These are phyloP conservation scores for Luzula sylvatica DNA, from an alignment of 176 grass and related monocot genomes.

Conservation along the genomic window DNA sequence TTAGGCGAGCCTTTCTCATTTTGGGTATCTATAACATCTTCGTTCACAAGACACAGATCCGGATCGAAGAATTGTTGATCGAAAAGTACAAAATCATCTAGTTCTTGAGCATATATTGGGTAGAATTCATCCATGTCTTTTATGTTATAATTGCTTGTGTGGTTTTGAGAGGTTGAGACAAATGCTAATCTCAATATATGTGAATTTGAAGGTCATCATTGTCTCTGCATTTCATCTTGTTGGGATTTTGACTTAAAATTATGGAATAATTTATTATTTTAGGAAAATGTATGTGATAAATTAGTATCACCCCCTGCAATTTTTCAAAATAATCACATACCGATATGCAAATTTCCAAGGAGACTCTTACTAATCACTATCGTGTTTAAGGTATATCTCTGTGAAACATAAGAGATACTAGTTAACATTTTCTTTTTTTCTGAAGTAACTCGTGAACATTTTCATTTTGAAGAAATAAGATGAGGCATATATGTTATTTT, in stretches of 20 bases:
- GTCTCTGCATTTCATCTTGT: background rate
- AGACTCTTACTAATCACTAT: background rate
- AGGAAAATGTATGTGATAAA: background rate
- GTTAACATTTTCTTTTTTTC: no score
- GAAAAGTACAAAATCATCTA: conserved; percentile 9
- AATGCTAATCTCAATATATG: conserved; percentile 3
- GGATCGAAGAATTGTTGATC: conserved; percentile 11
- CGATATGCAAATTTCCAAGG: no score
- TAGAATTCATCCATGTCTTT: conserved; percentile 10
- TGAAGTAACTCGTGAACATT: no score
- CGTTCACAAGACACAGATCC: background rate
- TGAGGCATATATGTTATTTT: no score
- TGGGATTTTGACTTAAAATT: conserved; percentile 1
- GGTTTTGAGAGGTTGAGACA: background rate
- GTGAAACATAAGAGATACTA: no score
- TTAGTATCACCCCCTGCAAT: background rate
- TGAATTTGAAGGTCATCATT: background rate
- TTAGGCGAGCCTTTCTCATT: background rate
- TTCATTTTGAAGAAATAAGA: no score
- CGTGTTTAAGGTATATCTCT: no score
- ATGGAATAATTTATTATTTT: conserved; percentile 14
- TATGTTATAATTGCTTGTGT: background rate
- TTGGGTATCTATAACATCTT: no score
- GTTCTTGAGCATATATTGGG: conserved; percentile 13
- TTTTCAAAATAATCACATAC: background rate